Percentiles rank a stretch among this genome's conserved stretches.
phyloP scores from a whole-genome alignment of 352 stramenopile species.

The Blastocystis sp. region DNA sequence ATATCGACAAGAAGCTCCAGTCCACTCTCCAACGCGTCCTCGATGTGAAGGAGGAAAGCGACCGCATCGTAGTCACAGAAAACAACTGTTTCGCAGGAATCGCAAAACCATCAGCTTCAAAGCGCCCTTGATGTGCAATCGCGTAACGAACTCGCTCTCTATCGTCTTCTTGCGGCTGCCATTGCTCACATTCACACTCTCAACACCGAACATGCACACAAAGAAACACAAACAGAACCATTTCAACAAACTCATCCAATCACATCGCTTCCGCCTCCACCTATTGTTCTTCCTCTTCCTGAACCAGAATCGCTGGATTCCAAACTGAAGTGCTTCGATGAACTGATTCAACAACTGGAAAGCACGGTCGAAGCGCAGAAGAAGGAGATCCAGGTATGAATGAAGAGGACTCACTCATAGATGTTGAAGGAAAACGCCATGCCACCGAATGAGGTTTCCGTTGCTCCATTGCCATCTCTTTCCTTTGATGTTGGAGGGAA shows the following conservation, averaged over 20 bases:
- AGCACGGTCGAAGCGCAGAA: background rate
- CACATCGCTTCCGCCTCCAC: background rate
- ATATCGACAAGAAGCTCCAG: conserved; percentile 18
- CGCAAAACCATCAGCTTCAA: background rate
- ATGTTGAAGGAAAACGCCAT: background rate
- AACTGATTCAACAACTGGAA: background rate
- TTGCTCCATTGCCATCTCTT: background rate
- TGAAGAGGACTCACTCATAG: background rate
- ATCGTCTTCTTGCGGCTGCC: background rate
- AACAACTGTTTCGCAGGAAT: background rate
- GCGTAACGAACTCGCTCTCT: background rate
- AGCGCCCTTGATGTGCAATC: background rate
- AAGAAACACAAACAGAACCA: background rate
- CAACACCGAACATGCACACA: background rate
- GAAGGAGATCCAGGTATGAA: background rate
- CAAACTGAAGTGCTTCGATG: background rate
- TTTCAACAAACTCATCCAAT: background rate
- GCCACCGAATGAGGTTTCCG: background rate
- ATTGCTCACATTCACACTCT: background rate
- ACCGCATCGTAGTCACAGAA: background rate
- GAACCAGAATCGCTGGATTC: background rate
- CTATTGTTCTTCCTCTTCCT: background rate
- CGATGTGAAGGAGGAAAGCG: background rate
- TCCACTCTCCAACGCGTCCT: background rate
- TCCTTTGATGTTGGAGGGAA: background rate